Percentiles rank a stretch among this genome's conserved stretches.
Conservation (phyloP, 805 yeast genomes). For the Candida broadrunensis region DNA sequence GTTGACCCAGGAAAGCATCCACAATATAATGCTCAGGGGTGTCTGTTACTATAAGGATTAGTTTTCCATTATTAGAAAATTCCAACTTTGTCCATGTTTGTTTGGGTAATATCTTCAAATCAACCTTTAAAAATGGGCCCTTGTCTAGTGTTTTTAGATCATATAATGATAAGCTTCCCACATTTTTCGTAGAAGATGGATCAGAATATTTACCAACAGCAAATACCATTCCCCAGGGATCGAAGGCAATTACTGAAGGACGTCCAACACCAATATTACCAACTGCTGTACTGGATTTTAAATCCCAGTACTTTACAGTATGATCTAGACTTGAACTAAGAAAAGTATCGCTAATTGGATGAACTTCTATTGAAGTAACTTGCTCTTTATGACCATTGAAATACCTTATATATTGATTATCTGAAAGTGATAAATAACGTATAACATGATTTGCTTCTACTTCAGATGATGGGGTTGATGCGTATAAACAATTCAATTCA, state of each 20-base stretch:
- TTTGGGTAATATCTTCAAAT: constrained; percentile 16
- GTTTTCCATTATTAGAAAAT: constrained; percentile 75
- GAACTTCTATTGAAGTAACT: constrained; percentile 70
- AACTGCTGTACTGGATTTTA: constrained; percentile 61
- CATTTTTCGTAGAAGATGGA: constrained; percentile 14
- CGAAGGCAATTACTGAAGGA: constrained; percentile 64
- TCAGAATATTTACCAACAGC: constrained; percentile 48
- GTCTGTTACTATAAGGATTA: constrained; percentile 55
- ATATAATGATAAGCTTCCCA: constrained; percentile 47
- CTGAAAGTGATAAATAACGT: constrained; percentile 71
- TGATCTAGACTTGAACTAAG: constrained; percentile 71
- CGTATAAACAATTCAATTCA: constrained; percentile 70
- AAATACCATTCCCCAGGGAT: constrained; percentile 81
- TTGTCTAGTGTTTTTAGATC: constrained; percentile 57
- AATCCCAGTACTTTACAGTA: constrained; percentile 86
- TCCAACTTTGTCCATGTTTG: constrained; percentile 62
- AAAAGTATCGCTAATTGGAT: constrained; percentile 65
- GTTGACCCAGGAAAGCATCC: constrained; percentile 67
- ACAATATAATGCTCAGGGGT: constrained; percentile 55
- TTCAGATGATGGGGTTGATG: constrained; percentile 57
- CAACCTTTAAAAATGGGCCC: constrained; percentile 45
- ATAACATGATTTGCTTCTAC: constrained; percentile 63
- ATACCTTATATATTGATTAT: constrained; percentile 78
- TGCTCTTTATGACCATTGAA: constrained; percentile 82
- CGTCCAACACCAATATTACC: constrained; percentile 54